phyloP scores from a whole-genome alignment of 1,284 basidiomycete species.

The Irpex lacteus region DNA sequence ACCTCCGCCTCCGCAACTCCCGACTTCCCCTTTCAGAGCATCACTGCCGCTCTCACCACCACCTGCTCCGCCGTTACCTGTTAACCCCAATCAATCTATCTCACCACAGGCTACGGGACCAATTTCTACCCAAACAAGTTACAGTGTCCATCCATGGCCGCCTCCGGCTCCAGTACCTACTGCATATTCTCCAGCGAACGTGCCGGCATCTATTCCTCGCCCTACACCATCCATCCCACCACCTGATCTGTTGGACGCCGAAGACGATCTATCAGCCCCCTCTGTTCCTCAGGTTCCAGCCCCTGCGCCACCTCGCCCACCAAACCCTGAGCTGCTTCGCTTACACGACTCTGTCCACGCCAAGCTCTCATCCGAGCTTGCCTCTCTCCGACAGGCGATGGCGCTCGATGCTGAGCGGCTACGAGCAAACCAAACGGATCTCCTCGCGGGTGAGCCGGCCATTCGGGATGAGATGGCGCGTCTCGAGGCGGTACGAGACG shows the following conservation, averaged over 20 bases:
- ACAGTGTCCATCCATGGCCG: slow-evolving; percentile 1
- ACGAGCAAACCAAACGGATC: slow-evolving; percentile 76
- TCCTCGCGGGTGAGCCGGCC: slow-evolving; percentile 87
- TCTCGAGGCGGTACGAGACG: slow-evolving; percentile 92
- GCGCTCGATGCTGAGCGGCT: slow-evolving; percentile 73
- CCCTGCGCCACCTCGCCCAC: slow-evolving; percentile 75
- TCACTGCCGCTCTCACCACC: slow-evolving; percentile 7
- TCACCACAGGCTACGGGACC: not conserved
- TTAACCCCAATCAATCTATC: slow-evolving; percentile 5
- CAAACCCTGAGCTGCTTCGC: slow-evolving; percentile 83
- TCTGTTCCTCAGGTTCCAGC: slow-evolving; percentile 21
- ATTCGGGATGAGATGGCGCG: slow-evolving; percentile 95
- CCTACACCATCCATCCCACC: slow-evolving; percentile 27
- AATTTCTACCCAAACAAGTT: not conserved
- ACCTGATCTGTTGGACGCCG: slow-evolving; percentile 35
- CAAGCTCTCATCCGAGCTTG: slow-evolving; percentile 71
- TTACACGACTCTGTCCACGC: slow-evolving; percentile 82
- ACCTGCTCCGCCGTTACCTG: slow-evolving; percentile 1
- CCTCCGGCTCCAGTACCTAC: slow-evolving; percentile 16
- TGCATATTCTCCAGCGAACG: not conserved
- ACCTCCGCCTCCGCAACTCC: slow-evolving; percentile 7
- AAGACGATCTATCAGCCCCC: slow-evolving; percentile 26
- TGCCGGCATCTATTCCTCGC: slow-evolving; percentile 23
- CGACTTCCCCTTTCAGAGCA: slow-evolving; percentile 15
- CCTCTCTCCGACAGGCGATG: slow-evolving; percentile 64